Conservation (phyloP, 73 alveolate genomes). For the Paramecium octaurelia region DNA sequence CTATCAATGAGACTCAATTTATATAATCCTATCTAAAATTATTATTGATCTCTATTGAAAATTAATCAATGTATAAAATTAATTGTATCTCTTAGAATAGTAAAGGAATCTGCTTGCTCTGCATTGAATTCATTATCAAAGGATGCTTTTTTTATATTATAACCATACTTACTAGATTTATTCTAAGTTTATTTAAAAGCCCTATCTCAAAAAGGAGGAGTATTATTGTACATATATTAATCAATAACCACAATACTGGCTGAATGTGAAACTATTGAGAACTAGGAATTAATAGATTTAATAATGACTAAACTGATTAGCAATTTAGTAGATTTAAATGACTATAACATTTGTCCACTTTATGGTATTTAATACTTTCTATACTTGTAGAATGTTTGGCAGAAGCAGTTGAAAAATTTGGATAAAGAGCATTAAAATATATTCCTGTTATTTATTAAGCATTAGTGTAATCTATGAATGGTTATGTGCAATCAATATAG, state of each 20-base stretch:
- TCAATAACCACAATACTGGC: not conserved
- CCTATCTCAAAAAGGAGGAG: not conserved
- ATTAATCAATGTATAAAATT: not conserved
- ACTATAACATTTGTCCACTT: slow-evolving; percentile 7
- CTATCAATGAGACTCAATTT: not conserved
- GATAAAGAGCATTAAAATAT: not conserved
- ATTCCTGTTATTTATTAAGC: not conserved
- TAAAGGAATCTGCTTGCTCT: slow-evolving; percentile 18
- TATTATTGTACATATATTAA: not conserved
- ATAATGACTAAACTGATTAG: not conserved
- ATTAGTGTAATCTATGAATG: not conserved
- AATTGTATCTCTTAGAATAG: not conserved
- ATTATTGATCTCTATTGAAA: not conserved
- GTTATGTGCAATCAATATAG: not conserved
- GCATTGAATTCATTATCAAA: not conserved
- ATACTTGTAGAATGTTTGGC: not conserved
- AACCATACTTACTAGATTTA: slow-evolving; percentile 19
- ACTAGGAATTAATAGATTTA: slow-evolving; percentile 12
- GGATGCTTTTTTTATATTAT: not conserved
- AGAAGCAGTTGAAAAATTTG: slow-evolving; percentile 22
- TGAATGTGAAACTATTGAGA: slow-evolving; percentile 4
- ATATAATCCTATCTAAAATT: not conserved
- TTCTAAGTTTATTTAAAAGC: not conserved
- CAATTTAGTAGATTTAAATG: not conserved
- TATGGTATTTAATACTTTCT: not conserved